Conservation (phyloP, 352 stramenopile species). For the Pythium phragmiticola region DNA sequence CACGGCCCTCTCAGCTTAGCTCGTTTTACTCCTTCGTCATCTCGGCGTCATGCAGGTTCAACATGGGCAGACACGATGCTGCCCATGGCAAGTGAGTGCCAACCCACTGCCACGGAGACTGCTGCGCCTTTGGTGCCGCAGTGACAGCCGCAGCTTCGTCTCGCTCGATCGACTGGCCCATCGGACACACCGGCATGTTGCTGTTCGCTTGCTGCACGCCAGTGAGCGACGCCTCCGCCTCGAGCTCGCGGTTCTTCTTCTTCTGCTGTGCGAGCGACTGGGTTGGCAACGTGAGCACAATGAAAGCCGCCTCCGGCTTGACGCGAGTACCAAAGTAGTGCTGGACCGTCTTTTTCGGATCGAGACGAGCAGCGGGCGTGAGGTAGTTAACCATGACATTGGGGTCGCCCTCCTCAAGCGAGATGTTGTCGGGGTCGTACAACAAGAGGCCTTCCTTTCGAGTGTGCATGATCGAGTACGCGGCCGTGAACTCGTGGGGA, state of each 20-base stretch:
- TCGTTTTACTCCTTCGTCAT: no score
- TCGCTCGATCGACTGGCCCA: no score
- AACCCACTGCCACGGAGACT: no score
- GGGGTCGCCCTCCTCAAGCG: not conserved
- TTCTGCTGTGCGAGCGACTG: not conserved
- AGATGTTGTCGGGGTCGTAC: not conserved
- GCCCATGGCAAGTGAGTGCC: no score
- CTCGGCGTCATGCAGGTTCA: no score
- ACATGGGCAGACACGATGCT: no score
- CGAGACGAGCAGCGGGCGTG: not conserved
- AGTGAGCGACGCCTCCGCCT: not conserved
- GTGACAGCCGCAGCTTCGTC: no score
- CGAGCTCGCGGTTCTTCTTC: not conserved
- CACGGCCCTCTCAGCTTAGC: no score
- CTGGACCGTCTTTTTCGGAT: not conserved
- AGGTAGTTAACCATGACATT: not conserved
- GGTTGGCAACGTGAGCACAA: not conserved
- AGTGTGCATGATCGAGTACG: not conserved
- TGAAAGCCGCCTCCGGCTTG: not conserved
- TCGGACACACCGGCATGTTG: no score
- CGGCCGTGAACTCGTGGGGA: not conserved
- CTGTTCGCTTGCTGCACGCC: no score
- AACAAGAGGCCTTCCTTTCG: not conserved
- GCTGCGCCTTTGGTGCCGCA: no score
- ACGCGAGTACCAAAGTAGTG: not conserved